Conservation (phyloP, 805 yeast genomes). For the Vanderwaltozyma verrucispora region DNA sequence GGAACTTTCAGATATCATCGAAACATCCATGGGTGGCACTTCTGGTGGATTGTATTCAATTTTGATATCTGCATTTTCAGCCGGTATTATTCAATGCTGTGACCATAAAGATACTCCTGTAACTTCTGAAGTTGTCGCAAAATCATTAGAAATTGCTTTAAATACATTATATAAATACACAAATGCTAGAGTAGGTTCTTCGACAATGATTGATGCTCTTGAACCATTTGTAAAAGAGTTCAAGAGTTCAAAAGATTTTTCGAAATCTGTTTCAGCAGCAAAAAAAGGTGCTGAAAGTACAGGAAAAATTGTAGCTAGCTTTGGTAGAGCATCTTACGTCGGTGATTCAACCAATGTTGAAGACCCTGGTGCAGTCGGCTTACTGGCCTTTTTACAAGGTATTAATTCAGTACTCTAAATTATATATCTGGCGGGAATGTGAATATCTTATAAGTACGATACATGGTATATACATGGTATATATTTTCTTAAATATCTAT, state of each 20-base stretch:
- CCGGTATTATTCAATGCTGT: constrained; percentile 31
- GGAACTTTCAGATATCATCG: constrained; percentile 75
- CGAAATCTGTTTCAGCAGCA: constrained; percentile 59
- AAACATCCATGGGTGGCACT: constrained; percentile 94
- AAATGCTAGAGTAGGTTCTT: constrained; percentile 78
- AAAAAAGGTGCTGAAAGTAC: constrained; percentile 69
- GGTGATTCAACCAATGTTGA: constrained; percentile 63
- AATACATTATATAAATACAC: constrained; percentile 76
- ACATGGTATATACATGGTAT: too few relatives aligned
- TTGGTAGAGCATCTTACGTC: constrained; percentile 92
- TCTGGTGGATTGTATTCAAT: constrained; percentile 91
- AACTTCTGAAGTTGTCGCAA: constrained; percentile 32
- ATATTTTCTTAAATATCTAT: too few relatives aligned
- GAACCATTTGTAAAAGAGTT: constrained; percentile 75
- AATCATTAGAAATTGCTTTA: constrained; percentile 47
- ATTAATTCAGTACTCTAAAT: constrained; percentile 12
- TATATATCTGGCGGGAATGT: too few relatives aligned
- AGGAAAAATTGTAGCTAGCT: constrained; percentile 64
- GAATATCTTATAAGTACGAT: too few relatives aligned
- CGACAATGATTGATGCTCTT: constrained; percentile 81
- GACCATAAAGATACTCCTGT: constrained; percentile 22
- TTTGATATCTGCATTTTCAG: constrained; percentile 65
- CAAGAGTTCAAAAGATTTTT: constrained; percentile 38
- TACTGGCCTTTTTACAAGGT: constrained; percentile 44
- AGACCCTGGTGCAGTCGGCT: constrained; percentile 92